Evolutionary conservation across 106 monocot genomes (phyloP).

Genomic region (Dioscorea alata): DNA sequence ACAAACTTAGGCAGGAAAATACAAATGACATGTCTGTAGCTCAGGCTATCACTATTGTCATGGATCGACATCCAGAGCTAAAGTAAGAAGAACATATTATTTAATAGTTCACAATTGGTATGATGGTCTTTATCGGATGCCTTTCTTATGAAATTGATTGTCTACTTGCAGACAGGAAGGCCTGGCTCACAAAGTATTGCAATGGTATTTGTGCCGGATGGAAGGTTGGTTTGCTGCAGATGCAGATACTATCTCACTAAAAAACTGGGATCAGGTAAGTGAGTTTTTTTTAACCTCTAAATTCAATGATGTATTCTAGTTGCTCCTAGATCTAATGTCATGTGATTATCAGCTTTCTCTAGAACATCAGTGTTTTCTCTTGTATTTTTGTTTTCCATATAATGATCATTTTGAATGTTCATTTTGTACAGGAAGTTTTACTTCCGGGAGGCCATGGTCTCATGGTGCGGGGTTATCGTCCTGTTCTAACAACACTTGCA

Average conservation of each 20-base stretch:
- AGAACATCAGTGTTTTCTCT: no score
- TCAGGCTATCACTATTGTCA: slow-evolving; percentile 48
- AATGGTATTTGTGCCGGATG: slow-evolving; percentile 98
- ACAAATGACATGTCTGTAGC: slow-evolving; percentile 73
- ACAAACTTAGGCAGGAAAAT: slow-evolving; percentile 57
- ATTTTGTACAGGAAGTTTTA: slow-evolving; percentile 62
- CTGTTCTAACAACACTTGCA: slow-evolving; percentile 87
- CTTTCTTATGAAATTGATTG: no score
- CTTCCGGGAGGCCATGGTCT: slow-evolving; percentile 97
- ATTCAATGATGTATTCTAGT: not conserved
- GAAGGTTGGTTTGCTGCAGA: slow-evolving; percentile 99
- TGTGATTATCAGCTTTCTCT: no score
- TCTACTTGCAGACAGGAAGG: slow-evolving; percentile 61
- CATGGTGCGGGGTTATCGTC: slow-evolving; percentile 90
- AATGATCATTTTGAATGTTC: not conserved
- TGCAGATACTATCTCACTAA: slow-evolving; percentile 75
- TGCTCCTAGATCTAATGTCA: no score
- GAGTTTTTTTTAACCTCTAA: not conserved
- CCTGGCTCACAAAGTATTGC: slow-evolving; percentile 69
- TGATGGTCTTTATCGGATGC: no score
- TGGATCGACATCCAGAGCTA: slow-evolving; percentile 62
- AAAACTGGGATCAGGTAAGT: slow-evolving; percentile 88
- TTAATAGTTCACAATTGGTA: not conserved
- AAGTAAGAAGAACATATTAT: slow-evolving; percentile 33
- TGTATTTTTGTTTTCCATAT: no score